Percentiles rank a stretch among this genome's conserved stretches.
Evolutionary conservation across 2,329 filamentous ascomycete species (phyloP).

Genomic region (Mycocentrospora acerina): DNA sequence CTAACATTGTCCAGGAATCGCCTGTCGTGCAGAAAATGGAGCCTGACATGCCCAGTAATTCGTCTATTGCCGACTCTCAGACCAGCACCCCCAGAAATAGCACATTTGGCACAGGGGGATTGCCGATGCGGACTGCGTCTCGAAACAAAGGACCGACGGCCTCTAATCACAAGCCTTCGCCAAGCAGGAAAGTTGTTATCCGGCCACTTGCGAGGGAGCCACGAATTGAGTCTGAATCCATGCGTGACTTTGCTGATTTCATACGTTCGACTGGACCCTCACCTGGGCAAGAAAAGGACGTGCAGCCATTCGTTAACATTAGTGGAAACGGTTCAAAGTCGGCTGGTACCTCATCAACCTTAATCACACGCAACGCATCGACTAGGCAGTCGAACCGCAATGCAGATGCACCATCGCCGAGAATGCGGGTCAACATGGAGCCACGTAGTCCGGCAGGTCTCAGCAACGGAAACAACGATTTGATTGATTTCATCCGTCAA

Average conservation of each 20-base stretch:
- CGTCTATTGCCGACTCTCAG: slow-evolving; percentile 35
- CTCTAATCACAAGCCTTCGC: slow-evolving; percentile 22
- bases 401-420: slow-evolving; percentile 27
- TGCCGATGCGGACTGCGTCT: slow-evolving; percentile 25
- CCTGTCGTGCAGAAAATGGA: slow-evolving; percentile 22
- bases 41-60: slow-evolving; percentile 13
- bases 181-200: slow-evolving; percentile 27
- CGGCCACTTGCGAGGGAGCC: slow-evolving; percentile 66
- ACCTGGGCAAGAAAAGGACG: slow-evolving; percentile 31
- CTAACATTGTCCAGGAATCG: slow-evolving; percentile 21
- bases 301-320: slow-evolving; percentile 38
- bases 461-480: slow-evolving; percentile 71
- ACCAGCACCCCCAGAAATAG: slow-evolving; percentile 31
- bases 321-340: slow-evolving; percentile 18
- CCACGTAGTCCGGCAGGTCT: slow-evolving; percentile 69
- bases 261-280: slow-evolving; percentile 76
- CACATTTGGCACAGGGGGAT: slow-evolving; percentile 28
- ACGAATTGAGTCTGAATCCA: slow-evolving; percentile 68
- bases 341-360: slow-evolving; percentile 22
- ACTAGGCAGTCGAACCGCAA: slow-evolving; percentile 18
- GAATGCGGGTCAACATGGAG: slow-evolving; percentile 38
- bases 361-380: slow-evolving; percentile 33
- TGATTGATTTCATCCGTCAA: slow-evolving; percentile 93
- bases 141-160: slow-evolving; percentile 23
- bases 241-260: slow-evolving; percentile 84